Evolutionary conservation across 2,329 filamentous ascomycete genomes (phyloP), one percentile per base, ranked within the genome.

Genomic region (Apiospora saccharicola): DNA sequence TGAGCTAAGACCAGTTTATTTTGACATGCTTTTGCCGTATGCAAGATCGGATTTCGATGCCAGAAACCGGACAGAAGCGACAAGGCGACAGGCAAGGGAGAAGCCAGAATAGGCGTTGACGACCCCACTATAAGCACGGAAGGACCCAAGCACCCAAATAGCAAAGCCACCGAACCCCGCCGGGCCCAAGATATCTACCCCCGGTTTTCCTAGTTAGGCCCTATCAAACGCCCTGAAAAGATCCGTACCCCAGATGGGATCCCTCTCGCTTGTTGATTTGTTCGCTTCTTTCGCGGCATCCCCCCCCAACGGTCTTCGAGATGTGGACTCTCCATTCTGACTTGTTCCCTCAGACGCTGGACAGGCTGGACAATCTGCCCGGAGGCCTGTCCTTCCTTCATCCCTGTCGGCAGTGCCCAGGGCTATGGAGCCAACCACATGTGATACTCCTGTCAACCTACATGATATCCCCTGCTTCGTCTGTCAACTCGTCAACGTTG

Each of bases 1-100:
- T n/a, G n/a, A n/a, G n/a, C n/a, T n/a, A n/a, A n/a, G n/a, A n/a
- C n/a, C n/a, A n/a, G n/a, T n/a, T n/a, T n/a, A n/a, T n/a, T n/a
- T n/a, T n/a, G n/a, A n/a, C n/a, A n/a, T n/a, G n/a, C n/a, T n/a
- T n/a, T n/a, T n/a, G n/a, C n/a, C n/a, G 16, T 30, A 34, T 57
- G 53, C 53, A 61, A 34, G 53, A 61, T 61, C 53, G 53, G 53
- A 37, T 61, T 61, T 61, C 30, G 53, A 61, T 61, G 53, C 53
- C 53, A 37, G 26, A 37, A 61, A 12, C 12, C 4, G 49, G 14
- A 19, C 44, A 46, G 44, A 19, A 14, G 19, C 44, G 19, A 19
- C 43, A 44, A 16, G 2, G 16, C 44, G 19, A 47, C 16, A 47
- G 16, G 3, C 44, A 47, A 22, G 46, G 19, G 43, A 44, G 6